phyloP scores from a whole-genome alignment of 2,329 filamentous ascomycete species.

The Trichoderma simmonsii region DNA sequence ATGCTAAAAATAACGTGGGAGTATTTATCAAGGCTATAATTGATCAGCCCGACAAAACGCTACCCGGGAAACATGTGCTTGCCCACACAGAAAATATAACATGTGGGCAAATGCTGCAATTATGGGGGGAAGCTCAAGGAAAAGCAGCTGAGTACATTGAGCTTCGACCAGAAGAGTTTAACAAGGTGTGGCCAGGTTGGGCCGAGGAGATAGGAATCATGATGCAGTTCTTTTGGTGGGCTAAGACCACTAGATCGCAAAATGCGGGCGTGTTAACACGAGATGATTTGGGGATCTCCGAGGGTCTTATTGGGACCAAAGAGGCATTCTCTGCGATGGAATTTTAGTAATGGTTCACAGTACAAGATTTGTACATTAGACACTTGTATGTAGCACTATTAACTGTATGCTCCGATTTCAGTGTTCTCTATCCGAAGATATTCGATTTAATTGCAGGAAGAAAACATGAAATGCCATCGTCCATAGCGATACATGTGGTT shows the following conservation, averaged over 20 bases:
- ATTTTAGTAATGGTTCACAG: not conserved
- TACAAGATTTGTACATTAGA: not conserved
- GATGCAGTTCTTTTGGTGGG: not conserved
- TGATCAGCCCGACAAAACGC: not conserved
- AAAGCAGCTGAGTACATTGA: not conserved
- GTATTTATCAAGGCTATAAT: not conserved
- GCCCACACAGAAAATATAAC: not conserved
- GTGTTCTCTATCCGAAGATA: not conserved
- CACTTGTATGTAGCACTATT: not conserved
- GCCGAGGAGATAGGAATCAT: not conserved
- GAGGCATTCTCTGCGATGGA: not conserved
- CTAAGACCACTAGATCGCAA: not conserved
- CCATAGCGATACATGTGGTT: not conserved
- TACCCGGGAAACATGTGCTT: not conserved
- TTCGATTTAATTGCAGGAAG: not conserved
- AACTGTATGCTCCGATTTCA: not conserved
- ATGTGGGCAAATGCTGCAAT: not conserved
- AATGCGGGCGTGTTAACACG: not conserved
- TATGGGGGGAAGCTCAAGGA: not conserved
- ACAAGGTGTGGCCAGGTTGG: not conserved
- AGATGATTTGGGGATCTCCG: not conserved
- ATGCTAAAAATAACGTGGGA: not conserved
- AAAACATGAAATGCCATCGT: not conserved
- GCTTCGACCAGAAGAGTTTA: not conserved
- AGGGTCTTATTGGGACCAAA: not conserved